A percentile compares a stretch with the other conserved stretches of the same genome.
These are phyloP conservation scores for Ceratobasidium sp. DNA, from an alignment of 1,284 basidiomycete species.

Conservation along the genomic window DNA sequence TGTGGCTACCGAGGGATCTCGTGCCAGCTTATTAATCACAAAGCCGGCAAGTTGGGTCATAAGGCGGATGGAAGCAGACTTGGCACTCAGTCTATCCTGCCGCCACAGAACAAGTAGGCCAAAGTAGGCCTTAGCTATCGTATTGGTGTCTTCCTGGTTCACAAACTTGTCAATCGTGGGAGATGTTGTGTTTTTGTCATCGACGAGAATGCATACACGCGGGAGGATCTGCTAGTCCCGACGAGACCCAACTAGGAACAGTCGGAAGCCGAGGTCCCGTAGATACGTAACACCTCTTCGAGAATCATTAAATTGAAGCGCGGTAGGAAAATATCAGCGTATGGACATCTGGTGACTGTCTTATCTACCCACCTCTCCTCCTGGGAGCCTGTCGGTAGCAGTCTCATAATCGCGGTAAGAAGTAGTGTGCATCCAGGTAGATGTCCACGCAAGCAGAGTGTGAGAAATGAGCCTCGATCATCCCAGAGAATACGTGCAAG, in stretches of 20 bases:
- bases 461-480: background rate
- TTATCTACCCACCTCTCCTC: background rate
- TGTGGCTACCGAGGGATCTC: background rate
- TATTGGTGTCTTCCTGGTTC: background rate
- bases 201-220: too few species aligned
- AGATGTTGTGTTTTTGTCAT: too few species aligned
- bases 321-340: background rate
- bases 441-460: background rate
- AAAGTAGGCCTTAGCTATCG: background rate
- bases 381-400: background rate
- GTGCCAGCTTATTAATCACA: background rate
- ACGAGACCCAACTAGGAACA: too few species aligned
- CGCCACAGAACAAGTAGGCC: background rate
- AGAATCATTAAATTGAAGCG: background rate
- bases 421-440: background rate
- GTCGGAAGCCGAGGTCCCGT: background rate
- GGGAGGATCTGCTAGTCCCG: too few species aligned
- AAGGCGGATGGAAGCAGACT: background rate
- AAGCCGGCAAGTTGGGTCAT: background rate
- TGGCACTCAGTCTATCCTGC: background rate
- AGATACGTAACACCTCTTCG: background rate
- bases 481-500: background rate
- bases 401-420: background rate
- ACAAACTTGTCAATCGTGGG: background rate
- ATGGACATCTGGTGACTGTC: background rate